phyloP scores from a whole-genome alignment of 2,329 filamentous ascomycete species.

The Cercospora zeina region DNA sequence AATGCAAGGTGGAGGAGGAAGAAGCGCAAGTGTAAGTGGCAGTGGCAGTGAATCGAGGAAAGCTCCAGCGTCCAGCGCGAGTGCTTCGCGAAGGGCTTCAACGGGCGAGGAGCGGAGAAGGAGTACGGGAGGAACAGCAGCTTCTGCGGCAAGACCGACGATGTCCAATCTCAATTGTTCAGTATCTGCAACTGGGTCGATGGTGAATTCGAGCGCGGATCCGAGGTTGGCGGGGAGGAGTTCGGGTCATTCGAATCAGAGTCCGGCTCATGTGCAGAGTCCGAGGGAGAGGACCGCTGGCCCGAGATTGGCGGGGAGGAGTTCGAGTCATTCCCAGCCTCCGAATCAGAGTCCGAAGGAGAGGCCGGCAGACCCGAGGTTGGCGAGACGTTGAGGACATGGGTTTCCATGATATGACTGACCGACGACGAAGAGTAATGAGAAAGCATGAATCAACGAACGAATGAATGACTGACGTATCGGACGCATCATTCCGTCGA shows the following conservation, averaged over 20 bases:
- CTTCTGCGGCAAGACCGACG: background rate
- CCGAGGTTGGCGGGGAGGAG: slow-evolving; percentile 2
- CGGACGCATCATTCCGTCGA: too few relatives aligned
- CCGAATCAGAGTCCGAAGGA: slow-evolving; percentile 9
- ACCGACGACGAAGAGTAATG: too few relatives aligned
- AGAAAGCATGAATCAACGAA: too few relatives aligned
- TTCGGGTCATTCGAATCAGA: background rate
- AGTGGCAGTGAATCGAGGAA: background rate
- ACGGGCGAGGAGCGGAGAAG: background rate
- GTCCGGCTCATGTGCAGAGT: background rate
- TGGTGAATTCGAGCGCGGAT: slow-evolving; percentile 3
- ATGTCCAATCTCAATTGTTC: background rate
- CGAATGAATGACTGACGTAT: too few relatives aligned
- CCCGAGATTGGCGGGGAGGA: slow-evolving; percentile 1
- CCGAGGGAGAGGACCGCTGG: slow-evolving; percentile 6
- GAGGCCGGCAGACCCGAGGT: slow-evolving; percentile 11
- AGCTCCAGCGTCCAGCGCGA: background rate
- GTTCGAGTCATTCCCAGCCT: background rate
- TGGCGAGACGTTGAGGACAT: slow-evolving; percentile 9
- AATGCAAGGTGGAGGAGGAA: background rate
- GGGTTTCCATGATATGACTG: background rate
- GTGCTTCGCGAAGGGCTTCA: background rate
- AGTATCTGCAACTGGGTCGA: background rate
- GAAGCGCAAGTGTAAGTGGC: too few relatives aligned
- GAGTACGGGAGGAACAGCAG: background rate